Evolutionary conservation across 1,284 basidiomycete species (phyloP).

Genomic region (Ustilago lituana): DNA sequence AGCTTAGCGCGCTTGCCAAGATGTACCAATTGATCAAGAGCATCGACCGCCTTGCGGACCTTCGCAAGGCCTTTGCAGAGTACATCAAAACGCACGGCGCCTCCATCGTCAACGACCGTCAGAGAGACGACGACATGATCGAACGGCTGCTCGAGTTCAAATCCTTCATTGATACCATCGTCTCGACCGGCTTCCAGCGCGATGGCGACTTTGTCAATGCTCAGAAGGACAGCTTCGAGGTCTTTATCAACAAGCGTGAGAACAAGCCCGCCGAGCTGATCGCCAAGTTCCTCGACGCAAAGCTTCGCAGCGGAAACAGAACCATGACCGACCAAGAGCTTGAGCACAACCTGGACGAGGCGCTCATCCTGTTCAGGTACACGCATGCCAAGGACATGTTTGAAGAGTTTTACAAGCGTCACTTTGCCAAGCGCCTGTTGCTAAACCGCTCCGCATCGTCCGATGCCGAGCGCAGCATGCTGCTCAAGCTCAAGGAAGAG

Average conservation of each 20-base stretch:
- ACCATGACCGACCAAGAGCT: slow-evolving; percentile 78
- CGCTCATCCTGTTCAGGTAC: slow-evolving; percentile 83
- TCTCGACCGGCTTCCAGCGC: slow-evolving; percentile 40
- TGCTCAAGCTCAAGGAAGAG: slow-evolving; percentile 89
- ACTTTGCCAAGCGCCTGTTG: slow-evolving; percentile 86
- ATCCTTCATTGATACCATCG: slow-evolving; percentile 45
- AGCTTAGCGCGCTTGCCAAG: slow-evolving; percentile 27
- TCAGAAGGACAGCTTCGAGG: slow-evolving; percentile 78
- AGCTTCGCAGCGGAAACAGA: slow-evolving; percentile 86
- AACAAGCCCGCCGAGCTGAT: slow-evolving; percentile 94
- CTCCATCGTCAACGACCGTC: slow-evolving; percentile 55
- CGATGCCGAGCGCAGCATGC: slow-evolving; percentile 88
- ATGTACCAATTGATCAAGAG: slow-evolving; percentile 44
- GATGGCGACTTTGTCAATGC: slow-evolving; percentile 67
- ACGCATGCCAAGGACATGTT: slow-evolving; percentile 71
- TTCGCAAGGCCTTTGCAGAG: slow-evolving; percentile 46
- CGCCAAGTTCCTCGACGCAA: slow-evolving; percentile 86
- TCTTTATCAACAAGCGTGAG: slow-evolving; percentile 81
- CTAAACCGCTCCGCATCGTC: slow-evolving; percentile 86
- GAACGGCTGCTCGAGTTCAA: slow-evolving; percentile 58
- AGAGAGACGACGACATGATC: slow-evolving; percentile 59
- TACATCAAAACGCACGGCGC: slow-evolving; percentile 49
- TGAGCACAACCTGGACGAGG: slow-evolving; percentile 77
- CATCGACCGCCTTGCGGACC: slow-evolving; percentile 34
- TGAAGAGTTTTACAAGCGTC: slow-evolving; percentile 90